Base-by-base conservation (phyloP, 345 rosid species). In the Dimocarpus longan region DNA sequence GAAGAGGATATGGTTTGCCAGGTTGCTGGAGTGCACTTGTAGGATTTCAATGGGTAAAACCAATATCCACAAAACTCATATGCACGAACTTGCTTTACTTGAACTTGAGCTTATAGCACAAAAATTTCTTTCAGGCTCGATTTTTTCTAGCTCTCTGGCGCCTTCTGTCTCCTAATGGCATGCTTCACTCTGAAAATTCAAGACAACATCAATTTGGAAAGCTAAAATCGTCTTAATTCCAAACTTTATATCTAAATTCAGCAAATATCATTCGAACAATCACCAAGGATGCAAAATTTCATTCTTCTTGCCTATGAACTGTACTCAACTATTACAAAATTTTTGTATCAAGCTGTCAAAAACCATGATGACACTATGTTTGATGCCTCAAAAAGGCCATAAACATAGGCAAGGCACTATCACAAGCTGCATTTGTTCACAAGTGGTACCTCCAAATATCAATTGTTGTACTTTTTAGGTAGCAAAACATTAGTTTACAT, bases 1-100 rank as follows among this genome's bases (percentile, higher is more conserved):
- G 81, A 32, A 82, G 81, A 85, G 98, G 93, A 73, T 89, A 80
- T 72, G 93, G 96, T 60, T 81, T 93, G 84, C 80, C 85, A 28
- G 96, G 93, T 76, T 90, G 93, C 85, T 90, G 94, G 95, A 86
- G 56, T 21, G 84, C 89, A 6, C 91, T 91, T 11, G 82, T 88
- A 24, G 93, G 88, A 73, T 93, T 91, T 78, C 94, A 93, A 82
- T 91, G 94, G 98, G 98, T 92, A 91, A 84, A 80, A 63, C 40
- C 8, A 48, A 13, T 12, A 44, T 70, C 44, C 75, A 57, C 63
- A 22, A 24, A 67, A 77, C 82, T 69, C 52, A 32, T 63, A 11
- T 24, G 10, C 70, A 75, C n/a, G 1, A 52, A 4, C 75, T 52
- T 16, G 16, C 8, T 54, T 2, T 12, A 13, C 24, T 54, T 54